Evolutionary conservation across 2,329 filamentous ascomycete species (phyloP).

Genomic region (Colletotrichum limetticola): DNA sequence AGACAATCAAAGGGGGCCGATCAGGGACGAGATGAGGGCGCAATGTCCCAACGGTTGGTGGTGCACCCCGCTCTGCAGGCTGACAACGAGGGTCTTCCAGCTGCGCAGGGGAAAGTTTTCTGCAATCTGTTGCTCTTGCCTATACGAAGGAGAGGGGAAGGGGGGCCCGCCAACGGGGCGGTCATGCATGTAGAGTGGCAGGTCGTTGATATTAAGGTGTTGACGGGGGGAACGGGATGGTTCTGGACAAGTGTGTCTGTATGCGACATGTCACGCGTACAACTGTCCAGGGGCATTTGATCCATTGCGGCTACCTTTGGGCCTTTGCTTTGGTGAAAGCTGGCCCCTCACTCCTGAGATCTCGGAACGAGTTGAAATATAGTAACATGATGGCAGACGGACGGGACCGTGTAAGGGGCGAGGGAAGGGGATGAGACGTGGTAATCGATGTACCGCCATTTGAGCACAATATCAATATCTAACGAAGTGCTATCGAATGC

Average conservation of each 20-base stretch:
- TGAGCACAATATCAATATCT: background rate
- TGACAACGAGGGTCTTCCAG: background rate
- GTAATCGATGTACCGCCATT: background rate
- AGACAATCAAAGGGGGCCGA: background rate
- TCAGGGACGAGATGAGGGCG: background rate
- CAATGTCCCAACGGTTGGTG: background rate
- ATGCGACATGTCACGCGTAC: slow-evolving; percentile 5
- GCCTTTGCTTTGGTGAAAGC: background rate
- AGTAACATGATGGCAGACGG: background rate
- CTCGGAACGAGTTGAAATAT: background rate
- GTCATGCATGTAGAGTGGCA: background rate
- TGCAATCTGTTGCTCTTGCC: background rate
- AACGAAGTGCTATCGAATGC: background rate
- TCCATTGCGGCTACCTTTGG: slow-evolving; percentile 19
- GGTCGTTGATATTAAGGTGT: slow-evolving; percentile 30
- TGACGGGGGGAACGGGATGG: slow-evolving; percentile 1
- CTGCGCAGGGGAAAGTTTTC: slow-evolving; percentile 19
- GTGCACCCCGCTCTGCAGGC: background rate
- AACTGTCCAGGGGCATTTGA: background rate
- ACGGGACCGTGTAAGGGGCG: background rate
- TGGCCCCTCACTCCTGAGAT: background rate
- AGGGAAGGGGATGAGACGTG: background rate
- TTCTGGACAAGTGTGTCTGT: background rate
- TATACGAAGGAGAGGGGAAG: background rate
- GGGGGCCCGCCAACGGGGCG: background rate